Conservation (phyloP, 73 alveolate genomes). For the Paramecium sexaurelia region DNA sequence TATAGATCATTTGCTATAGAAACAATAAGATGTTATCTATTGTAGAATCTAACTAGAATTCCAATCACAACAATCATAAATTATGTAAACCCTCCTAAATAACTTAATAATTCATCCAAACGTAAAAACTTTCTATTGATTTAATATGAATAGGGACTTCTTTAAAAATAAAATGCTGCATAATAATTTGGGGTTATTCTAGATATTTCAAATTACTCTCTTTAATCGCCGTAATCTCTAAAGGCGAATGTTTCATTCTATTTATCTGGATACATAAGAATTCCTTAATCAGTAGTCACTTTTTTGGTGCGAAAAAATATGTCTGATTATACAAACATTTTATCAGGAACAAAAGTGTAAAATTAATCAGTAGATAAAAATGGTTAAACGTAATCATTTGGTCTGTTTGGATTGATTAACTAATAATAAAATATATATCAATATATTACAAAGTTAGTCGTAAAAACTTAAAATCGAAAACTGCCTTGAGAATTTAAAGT, state of each 20-base stretch:
- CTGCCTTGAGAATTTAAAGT: background rate
- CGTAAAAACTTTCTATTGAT: background rate
- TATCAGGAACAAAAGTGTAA: constrained; percentile 31
- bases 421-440: background rate
- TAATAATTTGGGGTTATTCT: background rate
- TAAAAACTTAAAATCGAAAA: constrained; percentile 20
- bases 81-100: constrained; percentile 59
- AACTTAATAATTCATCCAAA: constrained; percentile 38
- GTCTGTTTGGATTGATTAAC: background rate
- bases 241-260: background rate
- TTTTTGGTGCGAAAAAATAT: constrained; percentile 41
- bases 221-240: constrained; percentile 31
- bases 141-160: constrained; percentile 51
- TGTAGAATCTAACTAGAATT: constrained; percentile 6
- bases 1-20: background rate
- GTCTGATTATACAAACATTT: constrained; percentile 62
- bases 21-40: background rate
- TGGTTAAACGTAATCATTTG: background rate
- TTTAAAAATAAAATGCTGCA: constrained; percentile 49
- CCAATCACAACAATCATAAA: constrained; percentile 46
- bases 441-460: constrained; percentile 35
- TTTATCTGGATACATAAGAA: constrained; percentile 19
- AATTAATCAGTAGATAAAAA: background rate
- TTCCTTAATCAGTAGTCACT: constrained; percentile 29
- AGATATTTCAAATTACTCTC: constrained; percentile 36